Conservation (phyloP, 2,329 filamentous ascomycete species). For the Penicillium sclerotigenum region DNA sequence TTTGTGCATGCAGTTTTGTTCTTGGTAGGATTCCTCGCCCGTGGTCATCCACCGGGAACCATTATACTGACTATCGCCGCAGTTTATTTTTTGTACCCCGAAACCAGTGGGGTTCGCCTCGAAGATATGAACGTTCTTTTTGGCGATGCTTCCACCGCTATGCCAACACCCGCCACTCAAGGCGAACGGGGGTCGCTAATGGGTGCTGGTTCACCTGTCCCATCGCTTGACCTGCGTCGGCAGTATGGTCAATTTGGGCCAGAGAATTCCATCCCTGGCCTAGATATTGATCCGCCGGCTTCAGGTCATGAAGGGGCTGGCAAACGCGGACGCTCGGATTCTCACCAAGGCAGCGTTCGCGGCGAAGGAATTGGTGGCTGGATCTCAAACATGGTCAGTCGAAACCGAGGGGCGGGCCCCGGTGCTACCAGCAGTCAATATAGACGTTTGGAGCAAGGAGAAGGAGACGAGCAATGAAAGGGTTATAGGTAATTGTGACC, state of each 20-base stretch:
- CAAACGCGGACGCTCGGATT: slow-evolving; percentile 43
- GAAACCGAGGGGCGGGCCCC: slow-evolving; percentile 41
- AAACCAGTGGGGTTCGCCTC: slow-evolving; percentile 89
- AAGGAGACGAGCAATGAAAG: slow-evolving; percentile 26
- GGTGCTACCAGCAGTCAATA: slow-evolving; percentile 44
- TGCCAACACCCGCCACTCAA: slow-evolving; percentile 72
- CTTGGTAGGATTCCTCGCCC: slow-evolving; percentile 68
- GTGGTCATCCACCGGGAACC: not conserved
- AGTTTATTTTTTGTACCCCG: slow-evolving; percentile 98
- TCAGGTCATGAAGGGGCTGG: slow-evolving; percentile 51
- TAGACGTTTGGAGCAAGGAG: slow-evolving; percentile 48
- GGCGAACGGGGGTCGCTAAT: slow-evolving; percentile 82
- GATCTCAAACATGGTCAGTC: slow-evolving; percentile 65
- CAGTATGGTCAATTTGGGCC: slow-evolving; percentile 50
- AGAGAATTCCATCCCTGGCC: slow-evolving; percentile 69
- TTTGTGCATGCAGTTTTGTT: slow-evolving; percentile 91
- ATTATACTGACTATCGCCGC: slow-evolving; percentile 12
- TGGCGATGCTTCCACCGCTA: slow-evolving; percentile 82
- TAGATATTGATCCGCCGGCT: slow-evolving; percentile 76
- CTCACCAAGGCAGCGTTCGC: slow-evolving; percentile 34
- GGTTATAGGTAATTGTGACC: not conserved
- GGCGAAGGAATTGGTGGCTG: slow-evolving; percentile 64
- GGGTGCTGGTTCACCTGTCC: slow-evolving; percentile 71
- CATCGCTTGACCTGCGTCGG: slow-evolving; percentile 67
- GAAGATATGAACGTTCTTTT: slow-evolving; percentile 97